A percentile compares a stretch with the other conserved stretches of the same genome.
phyloP scores from a whole-genome alignment of 2,329 filamentous ascomycete species.

The Colletotrichum viniferum region DNA sequence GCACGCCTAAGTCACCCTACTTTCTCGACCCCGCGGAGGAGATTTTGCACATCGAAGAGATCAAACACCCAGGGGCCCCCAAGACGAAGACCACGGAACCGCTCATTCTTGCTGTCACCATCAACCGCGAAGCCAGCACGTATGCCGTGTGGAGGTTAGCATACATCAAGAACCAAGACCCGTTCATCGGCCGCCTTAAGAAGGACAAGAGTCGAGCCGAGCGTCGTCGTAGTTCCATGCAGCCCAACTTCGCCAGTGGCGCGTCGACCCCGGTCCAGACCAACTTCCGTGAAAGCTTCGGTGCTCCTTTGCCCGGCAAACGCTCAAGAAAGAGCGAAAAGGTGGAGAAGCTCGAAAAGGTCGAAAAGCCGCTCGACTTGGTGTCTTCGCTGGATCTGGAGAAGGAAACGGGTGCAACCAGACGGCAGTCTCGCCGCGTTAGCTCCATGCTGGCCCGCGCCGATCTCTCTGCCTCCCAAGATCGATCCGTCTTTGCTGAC shows the following conservation, averaged over 20 bases:
- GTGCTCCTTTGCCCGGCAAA: slow-evolving; percentile 59
- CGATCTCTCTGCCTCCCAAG: slow-evolving; percentile 84
- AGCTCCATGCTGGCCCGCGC: slow-evolving; percentile 90
- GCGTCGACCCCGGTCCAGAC: slow-evolving; percentile 77
- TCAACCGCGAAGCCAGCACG: slow-evolving; percentile 75
- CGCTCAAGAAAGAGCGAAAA: slow-evolving; percentile 55
- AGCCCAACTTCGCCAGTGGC: slow-evolving; percentile 73
- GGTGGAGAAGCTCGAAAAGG: slow-evolving; percentile 37
- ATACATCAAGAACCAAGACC: slow-evolving; percentile 73
- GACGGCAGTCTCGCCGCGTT: slow-evolving; percentile 74
- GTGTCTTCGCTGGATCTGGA: slow-evolving; percentile 77
- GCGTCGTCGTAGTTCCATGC: slow-evolving; percentile 67
- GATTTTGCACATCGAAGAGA: slow-evolving; percentile 79
- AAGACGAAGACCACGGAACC: slow-evolving; percentile 45
- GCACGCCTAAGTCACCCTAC: slow-evolving; percentile 43
- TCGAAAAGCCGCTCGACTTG: slow-evolving; percentile 60
- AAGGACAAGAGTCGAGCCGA: slow-evolving; percentile 50
- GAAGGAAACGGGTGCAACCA: slow-evolving; percentile 55
- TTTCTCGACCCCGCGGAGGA: slow-evolving; percentile 80
- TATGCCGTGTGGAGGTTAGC: slow-evolving; percentile 86
- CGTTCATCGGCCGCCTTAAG: slow-evolving; percentile 51
- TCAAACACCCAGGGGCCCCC: slow-evolving; percentile 55
- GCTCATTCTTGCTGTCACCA: slow-evolving; percentile 78
- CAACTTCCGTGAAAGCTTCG: slow-evolving; percentile 78
- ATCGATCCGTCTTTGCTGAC: slow-evolving; percentile 80